Percentiles rank a stretch among this genome's conserved stretches.
These are phyloP conservation scores for Trichosanthes cucumerina DNA, from an alignment of 306 rosid genomes.

Conservation along the genomic window DNA sequence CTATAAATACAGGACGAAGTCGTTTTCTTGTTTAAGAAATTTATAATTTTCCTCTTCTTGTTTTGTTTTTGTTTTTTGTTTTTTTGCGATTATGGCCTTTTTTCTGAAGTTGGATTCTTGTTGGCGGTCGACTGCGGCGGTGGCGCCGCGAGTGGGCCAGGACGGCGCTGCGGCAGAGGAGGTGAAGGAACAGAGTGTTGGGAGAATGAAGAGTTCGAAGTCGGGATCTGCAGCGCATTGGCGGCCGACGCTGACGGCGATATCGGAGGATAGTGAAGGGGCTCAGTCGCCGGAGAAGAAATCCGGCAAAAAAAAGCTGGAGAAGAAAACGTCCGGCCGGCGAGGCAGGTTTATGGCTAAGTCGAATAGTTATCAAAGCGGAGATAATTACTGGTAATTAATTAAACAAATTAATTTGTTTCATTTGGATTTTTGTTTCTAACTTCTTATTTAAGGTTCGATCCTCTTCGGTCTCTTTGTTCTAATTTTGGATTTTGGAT, in stretches of 20 bases:
- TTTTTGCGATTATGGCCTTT: background rate
- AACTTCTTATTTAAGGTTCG: background rate
- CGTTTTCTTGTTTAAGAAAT: background rate
- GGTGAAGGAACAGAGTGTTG: background rate
- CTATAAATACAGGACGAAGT: background rate
- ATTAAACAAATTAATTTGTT: background rate
- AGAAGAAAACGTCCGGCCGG: conserved; percentile 1
- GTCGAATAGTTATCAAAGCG: background rate
- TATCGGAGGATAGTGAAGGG: conserved; percentile 17
- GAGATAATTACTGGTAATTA: background rate
- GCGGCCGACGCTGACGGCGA: conserved; percentile 24
- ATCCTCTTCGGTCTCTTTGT: no score
- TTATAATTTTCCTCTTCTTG: background rate
- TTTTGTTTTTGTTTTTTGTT: no score
- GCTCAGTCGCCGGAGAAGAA: background rate
- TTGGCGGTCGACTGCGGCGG: background rate
- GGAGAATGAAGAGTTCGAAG: background rate
- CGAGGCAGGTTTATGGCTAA: background rate
- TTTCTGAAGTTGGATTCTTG: background rate
- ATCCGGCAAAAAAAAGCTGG: background rate
- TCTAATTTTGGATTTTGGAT: no score
- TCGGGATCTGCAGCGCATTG: conserved; percentile 7
- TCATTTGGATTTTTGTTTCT: no score
- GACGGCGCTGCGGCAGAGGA: background rate
- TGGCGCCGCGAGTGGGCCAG: background rate